phyloP scores from a whole-genome alignment of 352 stramenopile species.

The Pythium pectinolyticum region DNA sequence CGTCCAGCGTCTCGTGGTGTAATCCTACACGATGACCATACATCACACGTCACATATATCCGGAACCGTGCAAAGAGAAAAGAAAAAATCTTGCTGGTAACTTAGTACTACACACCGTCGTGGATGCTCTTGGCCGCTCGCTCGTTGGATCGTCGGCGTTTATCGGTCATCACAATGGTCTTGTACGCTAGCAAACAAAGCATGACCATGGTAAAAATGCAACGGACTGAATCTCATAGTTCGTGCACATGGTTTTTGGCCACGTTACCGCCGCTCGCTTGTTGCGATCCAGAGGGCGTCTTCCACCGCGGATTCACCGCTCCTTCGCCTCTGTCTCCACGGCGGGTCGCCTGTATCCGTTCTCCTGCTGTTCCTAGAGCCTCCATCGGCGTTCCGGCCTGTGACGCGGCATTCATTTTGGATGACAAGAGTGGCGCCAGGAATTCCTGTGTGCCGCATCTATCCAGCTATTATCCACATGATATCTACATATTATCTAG shows the following conservation, averaged over 20 bases:
- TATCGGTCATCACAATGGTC: conserved; percentile 52
- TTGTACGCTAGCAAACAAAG: conserved; percentile 31
- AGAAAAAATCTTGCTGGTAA: not conserved
- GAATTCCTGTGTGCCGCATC: no score
- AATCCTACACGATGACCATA: conserved; percentile 31
- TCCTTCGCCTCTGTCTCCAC: not conserved
- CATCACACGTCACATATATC: not conserved
- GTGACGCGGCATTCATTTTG: not conserved
- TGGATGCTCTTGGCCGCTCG: conserved; percentile 46
- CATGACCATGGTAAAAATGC: not conserved
- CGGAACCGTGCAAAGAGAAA: no score
- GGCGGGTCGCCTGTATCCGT: not conserved
- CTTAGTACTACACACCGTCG: conserved; percentile 30
- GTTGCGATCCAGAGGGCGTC: not conserved
- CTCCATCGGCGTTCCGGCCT: not conserved
- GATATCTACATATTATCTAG: no score
- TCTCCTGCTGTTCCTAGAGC: not conserved
- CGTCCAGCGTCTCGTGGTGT: conserved; percentile 56
- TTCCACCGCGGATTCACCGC: conserved; percentile 14
- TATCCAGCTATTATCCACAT: no score
- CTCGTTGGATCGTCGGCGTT: conserved; percentile 52
- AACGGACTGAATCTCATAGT: no score
- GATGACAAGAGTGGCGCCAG: no score
- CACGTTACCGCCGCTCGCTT: conserved; percentile 26
- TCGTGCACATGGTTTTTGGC: no score